These are phyloP conservation scores for Phytophthora podocarpi DNA, from an alignment of 352 stramenopile species.

Conservation along the genomic window DNA sequence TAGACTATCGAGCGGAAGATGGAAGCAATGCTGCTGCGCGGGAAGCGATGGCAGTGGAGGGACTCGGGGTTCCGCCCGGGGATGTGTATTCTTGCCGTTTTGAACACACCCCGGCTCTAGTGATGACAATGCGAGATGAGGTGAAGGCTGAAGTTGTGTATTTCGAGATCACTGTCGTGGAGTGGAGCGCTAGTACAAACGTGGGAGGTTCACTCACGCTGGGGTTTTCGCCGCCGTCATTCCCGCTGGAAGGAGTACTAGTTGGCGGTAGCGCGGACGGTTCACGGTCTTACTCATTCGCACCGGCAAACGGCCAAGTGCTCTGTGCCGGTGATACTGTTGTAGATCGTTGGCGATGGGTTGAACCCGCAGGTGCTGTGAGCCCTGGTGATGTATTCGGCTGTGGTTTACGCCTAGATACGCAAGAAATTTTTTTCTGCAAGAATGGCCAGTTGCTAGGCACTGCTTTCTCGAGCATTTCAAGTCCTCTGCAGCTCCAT, in stretches of 20 bases:
- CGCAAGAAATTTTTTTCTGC: constrained; percentile 85
- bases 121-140: constrained; percentile 72
- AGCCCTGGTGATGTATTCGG: constrained; percentile 74
- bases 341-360: constrained; percentile 78
- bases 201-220: constrained; percentile 47
- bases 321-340: constrained; percentile 50
- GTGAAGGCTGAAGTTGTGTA: constrained; percentile 83
- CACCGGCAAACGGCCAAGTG: constrained; percentile 70
- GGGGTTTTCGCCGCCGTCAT: constrained; percentile 69
- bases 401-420: constrained; percentile 80
- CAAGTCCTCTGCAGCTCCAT: constrained; percentile 48
- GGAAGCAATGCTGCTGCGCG: constrained; percentile 9
- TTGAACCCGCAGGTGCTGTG: constrained; percentile 51
- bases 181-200: constrained; percentile 48
- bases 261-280: constrained; percentile 52
- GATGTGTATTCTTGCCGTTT: constrained; percentile 78
- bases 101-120: constrained; percentile 72
- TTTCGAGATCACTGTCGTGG: constrained; percentile 78
- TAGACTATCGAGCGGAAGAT: constrained; percentile 69
- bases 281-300: constrained; percentile 70
- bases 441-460: constrained; percentile 84
- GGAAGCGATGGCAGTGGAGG: constrained; percentile 25
- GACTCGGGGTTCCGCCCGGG: constrained; percentile 18
- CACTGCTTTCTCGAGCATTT: constrained; percentile 81
- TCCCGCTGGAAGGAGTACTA: constrained; percentile 67